Conservation (phyloP, 2,329 filamentous ascomycete genomes). For the Knufia fluminis region DNA sequence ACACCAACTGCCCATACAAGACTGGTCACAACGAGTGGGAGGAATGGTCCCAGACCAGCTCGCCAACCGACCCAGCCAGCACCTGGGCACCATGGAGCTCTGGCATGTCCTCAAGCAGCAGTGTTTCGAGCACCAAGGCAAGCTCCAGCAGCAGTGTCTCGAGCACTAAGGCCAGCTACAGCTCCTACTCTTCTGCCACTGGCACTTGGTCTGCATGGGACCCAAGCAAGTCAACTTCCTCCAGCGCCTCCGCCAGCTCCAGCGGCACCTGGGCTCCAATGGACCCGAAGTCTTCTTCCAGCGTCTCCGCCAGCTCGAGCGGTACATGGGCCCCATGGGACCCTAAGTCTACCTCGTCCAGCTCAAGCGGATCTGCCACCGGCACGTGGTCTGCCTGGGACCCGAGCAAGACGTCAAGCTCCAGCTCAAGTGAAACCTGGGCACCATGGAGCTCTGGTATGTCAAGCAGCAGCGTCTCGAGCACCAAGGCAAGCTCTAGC, state of each 20-base stretch:
- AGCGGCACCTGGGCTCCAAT: neutral
- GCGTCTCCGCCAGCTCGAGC: conserved; percentile 2
- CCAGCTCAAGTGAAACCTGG: neutral
- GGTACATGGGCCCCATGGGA: conserved; percentile 11
- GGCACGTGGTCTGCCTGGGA: neutral
- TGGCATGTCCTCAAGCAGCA: too few relatives aligned
- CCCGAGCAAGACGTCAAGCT: neutral
- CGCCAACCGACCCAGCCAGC: neutral
- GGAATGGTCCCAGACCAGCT: neutral
- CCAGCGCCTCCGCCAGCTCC: neutral
- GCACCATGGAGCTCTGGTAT: neutral
- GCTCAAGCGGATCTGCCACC: neutral
- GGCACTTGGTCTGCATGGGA: neutral
- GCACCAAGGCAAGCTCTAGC: neutral
- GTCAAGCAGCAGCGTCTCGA: too few relatives aligned
- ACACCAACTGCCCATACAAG: conserved; percentile 47
- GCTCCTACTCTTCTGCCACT: neutral
- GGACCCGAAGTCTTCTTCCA: neutral
- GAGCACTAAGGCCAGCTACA: neutral
- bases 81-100: neutral
- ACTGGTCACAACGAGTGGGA: conserved; percentile 7
- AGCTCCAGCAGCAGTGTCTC: too few relatives aligned
- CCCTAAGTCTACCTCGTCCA: neutral
- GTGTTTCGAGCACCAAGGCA: too few relatives aligned
- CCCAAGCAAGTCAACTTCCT: neutral